These are phyloP conservation scores for Tricholoma matsutake DNA, from an alignment of 768 basidiomycete genomes.

Conservation along the genomic window DNA sequence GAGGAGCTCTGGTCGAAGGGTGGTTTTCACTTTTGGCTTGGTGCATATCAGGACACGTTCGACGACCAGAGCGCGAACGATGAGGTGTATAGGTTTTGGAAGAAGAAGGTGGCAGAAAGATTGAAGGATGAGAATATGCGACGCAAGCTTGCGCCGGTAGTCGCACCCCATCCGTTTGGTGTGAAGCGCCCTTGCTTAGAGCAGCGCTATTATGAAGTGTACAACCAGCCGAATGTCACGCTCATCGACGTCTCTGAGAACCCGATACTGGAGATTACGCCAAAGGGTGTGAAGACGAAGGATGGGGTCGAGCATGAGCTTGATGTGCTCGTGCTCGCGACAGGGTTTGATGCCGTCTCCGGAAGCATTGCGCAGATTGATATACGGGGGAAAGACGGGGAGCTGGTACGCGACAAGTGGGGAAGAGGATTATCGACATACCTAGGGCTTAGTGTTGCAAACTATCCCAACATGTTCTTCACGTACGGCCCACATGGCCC, in stretches of 20 bases:
- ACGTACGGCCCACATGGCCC: constrained; percentile 24
- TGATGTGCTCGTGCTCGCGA: too few relatives aligned
- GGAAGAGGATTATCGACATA: constrained; percentile 17
- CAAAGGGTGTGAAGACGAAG: too few relatives aligned
- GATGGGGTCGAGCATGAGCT: too few relatives aligned
- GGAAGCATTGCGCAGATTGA: constrained; percentile 12
- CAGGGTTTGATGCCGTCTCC: too few relatives aligned
- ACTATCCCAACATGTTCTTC: constrained; percentile 26
- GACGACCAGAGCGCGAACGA: background rate
- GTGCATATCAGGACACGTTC: constrained; percentile 13
- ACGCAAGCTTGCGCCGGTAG: too few relatives aligned
- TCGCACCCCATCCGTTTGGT: too few relatives aligned
- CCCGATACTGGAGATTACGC: too few relatives aligned
- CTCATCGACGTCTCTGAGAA: too few relatives aligned
- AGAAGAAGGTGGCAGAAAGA: constrained; percentile 13
- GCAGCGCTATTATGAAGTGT: too few relatives aligned
- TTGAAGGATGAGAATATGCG: too few relatives aligned
- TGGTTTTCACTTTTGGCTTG: constrained; percentile 19
- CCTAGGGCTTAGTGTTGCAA: constrained; percentile 18
- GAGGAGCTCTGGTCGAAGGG: constrained; percentile 20
- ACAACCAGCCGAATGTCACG: too few relatives aligned
- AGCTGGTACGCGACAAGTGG: constrained; percentile 20
- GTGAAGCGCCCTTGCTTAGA: too few relatives aligned
- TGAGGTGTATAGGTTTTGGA: constrained; percentile 21
- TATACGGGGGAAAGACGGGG: constrained; percentile 19